Evolutionary conservation across 2,329 filamentous ascomycete genomes (phyloP), one percentile per base, ranked within the genome.

Genomic region (Lomentospora prolificans): DNA sequence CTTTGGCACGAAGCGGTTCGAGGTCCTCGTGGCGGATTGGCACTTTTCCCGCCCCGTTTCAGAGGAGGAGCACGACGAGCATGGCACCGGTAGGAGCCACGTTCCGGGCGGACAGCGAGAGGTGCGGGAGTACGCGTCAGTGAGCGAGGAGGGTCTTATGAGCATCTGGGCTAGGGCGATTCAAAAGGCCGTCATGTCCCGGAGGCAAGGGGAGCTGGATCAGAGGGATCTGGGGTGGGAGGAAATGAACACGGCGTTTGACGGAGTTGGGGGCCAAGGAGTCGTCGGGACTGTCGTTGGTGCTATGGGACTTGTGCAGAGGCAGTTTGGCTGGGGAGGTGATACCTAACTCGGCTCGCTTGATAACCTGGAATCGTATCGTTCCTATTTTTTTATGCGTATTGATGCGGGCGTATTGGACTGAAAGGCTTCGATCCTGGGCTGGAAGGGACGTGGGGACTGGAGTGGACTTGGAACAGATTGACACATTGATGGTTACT

Each of bases 1-100:
- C 69, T 76, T 89, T 64, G 69, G 77, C 17, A 90, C 87, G 1
- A 82, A 80, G 64, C 75, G 80, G 51, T 90, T 84, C 70, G 78
- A 85, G 60, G 82, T 87, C 2, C 76, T 81, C 3, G 72, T 74
- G 22, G 77, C 79, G 0, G 74, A 84, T 31, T 90, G 85, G 84
- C 67, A 72, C 1, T 84, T 77, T 60, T 79, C 77, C 3, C 62
- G 65, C 3, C 59, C 63, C 8, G 64, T 65, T 27, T 60, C 17
- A n/a, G 17, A 58, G 2, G 55, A 66, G 25, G 73, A 70, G 27
- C 54, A 63, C 3, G n/a, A 22, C 2, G 53, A 50, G 41, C 28
- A 30, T 30, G 48, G 25, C 12, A 33, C 30, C 30, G 44, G 22
- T n/a, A n/a, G n/a, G n/a, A n/a, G n/a, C n/a, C n/a, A n/a, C n/a